Evolutionary conservation across 352 stramenopile species (phyloP), one percentile per base, ranked within the genome.

Genomic region (Aphanomyces euteiches): DNA sequence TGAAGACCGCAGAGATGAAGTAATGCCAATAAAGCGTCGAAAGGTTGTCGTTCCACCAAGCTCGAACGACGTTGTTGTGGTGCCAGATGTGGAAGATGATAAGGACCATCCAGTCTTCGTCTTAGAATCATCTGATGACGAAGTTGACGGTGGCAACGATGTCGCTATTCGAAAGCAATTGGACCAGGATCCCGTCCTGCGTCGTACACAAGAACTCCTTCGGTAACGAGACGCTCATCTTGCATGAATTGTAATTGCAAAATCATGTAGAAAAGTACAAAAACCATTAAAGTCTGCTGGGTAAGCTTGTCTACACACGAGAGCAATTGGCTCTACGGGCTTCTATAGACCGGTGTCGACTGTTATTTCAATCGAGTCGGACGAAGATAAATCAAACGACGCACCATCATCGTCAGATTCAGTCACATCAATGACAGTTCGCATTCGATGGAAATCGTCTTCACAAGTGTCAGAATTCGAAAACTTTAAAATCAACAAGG

Each of bases 11-110:
- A 13, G 19, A 12, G 8, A 41, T 10, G 37, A 67, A 10, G 43
- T 67, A 7, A 67, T 39, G 21, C 59, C 59, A 5, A 50, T 67
- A 8, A 67, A 67, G 59, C 59, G 59, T 4, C 39, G 59, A 40
- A 37, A 40, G 39, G 59, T 67, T 13, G 59, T 21, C 12, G 54
- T 40, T 37, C 19, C 19, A n/a, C 54, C 28, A 7, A 12, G 5
- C 8, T 1, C 37, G 1, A 12, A 12, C 15, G 15, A 61, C 15
- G 1, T 58, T 40, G 54, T 61, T 1, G 34, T 41, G 28, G n/a
- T 19, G n/a, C 7, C 8, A 13, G n/a, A n/a, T 13, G 36, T 13
- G 53, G 39, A 41, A 7, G 6, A 13, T 13, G n/a, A 41, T 12
- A n/a, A 15, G 37, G 7, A 28, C 15, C 8, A 19, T 4, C 7